Evolutionary conservation across 2,329 filamentous ascomycete genomes (phyloP).

Genomic region (Hypomyces perniciosus): DNA sequence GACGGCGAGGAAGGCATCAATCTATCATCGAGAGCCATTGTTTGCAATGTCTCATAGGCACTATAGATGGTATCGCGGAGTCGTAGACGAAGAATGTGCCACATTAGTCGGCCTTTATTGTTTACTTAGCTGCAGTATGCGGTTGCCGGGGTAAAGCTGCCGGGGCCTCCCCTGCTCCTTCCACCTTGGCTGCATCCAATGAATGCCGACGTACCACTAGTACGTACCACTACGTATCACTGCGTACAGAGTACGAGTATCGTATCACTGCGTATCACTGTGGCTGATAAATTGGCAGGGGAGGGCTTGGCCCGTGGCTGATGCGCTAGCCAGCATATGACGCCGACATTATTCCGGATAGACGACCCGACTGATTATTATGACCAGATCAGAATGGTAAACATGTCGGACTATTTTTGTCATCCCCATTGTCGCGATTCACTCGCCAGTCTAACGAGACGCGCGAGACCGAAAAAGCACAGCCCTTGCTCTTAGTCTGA

Average conservation of each 20-base stretch:
- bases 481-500: background rate
- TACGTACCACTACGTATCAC: background rate
- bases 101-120: constrained; percentile 24
- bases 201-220: background rate
- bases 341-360: too few relatives aligned
- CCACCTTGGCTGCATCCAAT: background rate
- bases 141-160: constrained; percentile 9
- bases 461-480: background rate
- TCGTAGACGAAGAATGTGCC: constrained; percentile 35
- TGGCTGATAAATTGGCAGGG: too few relatives aligned
- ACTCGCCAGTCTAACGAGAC: background rate
- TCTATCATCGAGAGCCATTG: constrained; percentile 38
- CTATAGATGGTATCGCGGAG: constrained; percentile 34
- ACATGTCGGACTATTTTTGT: constrained; percentile 1
- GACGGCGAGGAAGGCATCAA: constrained; percentile 39
- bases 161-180: background rate
- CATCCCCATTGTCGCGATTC: background rate
- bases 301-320: background rate
- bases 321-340: background rate
- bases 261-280: too few relatives aligned
- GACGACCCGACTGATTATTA: too few relatives aligned
- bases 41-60: constrained; percentile 34
- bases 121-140: background rate
- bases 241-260: background rate
- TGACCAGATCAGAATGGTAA: too few relatives aligned